Evolutionary conservation across 1,139 yeast genomes (phyloP), one percentile per base, ranked within the genome.

Genomic region (Groenewaldozyma sp.): DNA sequence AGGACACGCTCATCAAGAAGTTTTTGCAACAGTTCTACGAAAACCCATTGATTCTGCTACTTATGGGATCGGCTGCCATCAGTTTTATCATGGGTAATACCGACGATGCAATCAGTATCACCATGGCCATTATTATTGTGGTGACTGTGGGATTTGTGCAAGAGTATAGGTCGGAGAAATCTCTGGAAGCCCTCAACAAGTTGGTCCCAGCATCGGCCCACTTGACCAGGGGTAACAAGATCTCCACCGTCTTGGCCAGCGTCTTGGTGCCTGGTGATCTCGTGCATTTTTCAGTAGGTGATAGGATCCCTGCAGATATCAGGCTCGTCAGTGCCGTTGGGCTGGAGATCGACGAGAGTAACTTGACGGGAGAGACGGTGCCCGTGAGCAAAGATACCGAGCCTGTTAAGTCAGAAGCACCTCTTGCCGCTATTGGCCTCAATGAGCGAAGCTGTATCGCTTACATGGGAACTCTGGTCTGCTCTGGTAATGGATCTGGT

Each of bases 141-240:
- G 95, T 88, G 6, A 74, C 93, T 0, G 98, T 91, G 24, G 98
- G 97, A 0, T 91, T 91, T 62, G 88, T 91, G 19, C 98, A 91
- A 62, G 98, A 91, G 59, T 87, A 87, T 58, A 72, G 96, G 53
- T 82, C 95, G 0, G 98, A 91, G 58, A 82, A 91, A 64, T 82
- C 95, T 2, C 67, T 91, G 44, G 94, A 86, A 55, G 97, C 96
- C 0, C 72, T 91, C 48, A 87, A 82, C 58, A 81, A 82, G 54
- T 71, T 91, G 48, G 96, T 91, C 3, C 97, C 98, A 1, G 95
- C 94, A 13, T 84, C 82, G 55, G 93, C 95, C 22, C 88, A 87
- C 57, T 71, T 91, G 43, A 80, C 94, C 6, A 73, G 98, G 61
- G 80, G 77, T 51, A 46, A 50, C 24, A 71, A 73, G 46, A 73